A percentile compares a stretch with the other conserved stretches of the same genome.
Conservation (phyloP, 2,329 filamentous ascomycete genomes). For the Trichoderma sp. region DNA sequence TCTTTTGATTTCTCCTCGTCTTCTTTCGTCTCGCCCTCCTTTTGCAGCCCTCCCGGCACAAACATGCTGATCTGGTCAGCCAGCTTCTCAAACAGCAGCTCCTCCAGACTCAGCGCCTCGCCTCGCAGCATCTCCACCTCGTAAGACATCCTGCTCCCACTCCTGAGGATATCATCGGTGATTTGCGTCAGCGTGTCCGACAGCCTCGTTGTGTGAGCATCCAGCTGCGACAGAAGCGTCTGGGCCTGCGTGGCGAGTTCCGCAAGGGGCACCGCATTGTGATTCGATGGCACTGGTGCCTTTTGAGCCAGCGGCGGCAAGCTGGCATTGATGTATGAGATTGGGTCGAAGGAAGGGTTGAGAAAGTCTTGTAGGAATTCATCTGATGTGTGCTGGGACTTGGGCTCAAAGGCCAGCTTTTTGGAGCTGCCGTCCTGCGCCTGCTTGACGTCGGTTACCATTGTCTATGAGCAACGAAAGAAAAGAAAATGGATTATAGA, state of each 20-base stretch:
- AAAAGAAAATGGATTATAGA: background rate
- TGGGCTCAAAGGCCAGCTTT: constrained; percentile 44
- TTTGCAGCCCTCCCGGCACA: constrained; percentile 55
- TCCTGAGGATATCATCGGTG: constrained; percentile 92
- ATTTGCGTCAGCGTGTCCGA: constrained; percentile 81
- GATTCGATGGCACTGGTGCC: constrained; percentile 29
- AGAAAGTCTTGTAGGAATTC: constrained; percentile 75
- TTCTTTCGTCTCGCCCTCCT: constrained; percentile 32
- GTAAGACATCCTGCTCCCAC: constrained; percentile 85
- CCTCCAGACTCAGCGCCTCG: constrained; percentile 78
- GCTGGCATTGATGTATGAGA: constrained; percentile 78
- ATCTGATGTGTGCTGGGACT: constrained; percentile 68
- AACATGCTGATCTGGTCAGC: constrained; percentile 73
- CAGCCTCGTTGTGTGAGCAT: constrained; percentile 81
- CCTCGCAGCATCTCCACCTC: constrained; percentile 93
- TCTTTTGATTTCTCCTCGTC: constrained; percentile 22
- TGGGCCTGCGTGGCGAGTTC: constrained; percentile 81
- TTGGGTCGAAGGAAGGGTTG: constrained; percentile 74
- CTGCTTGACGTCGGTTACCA: constrained; percentile 53
- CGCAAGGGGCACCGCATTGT: constrained; percentile 60
- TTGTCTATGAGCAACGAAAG: constrained; percentile 17
- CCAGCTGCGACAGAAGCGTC: constrained; percentile 81
- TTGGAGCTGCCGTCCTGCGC: constrained; percentile 44
- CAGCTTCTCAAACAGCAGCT: constrained; percentile 72
- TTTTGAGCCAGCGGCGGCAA: constrained; percentile 66